Conservation (phyloP, 441 rosid genomes). For the Biscutella laevigata region DNA sequence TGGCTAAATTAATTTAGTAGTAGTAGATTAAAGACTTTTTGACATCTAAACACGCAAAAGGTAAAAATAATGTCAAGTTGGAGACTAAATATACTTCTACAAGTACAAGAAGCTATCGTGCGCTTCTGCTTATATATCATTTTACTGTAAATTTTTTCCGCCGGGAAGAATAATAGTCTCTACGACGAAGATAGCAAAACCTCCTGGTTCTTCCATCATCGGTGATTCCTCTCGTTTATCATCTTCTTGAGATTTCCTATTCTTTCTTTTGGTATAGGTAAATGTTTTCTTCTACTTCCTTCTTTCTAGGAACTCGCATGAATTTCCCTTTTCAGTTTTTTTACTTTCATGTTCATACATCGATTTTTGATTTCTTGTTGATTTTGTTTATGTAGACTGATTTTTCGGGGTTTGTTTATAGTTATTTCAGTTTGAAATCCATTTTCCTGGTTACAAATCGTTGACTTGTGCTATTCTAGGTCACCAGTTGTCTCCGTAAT, state of each 20-base stretch:
- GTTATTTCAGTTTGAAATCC: constrained; percentile 4
- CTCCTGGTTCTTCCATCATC: constrained; percentile 1
- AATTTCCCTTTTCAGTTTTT: neutral
- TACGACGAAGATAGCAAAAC: constrained; percentile 5
- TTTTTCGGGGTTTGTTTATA: neutral
- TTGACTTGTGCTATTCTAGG: constrained; percentile 24
- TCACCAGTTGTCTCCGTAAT: neutral
- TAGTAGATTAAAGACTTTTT: neutral
- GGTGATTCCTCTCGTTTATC: neutral
- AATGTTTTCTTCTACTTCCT: constrained; percentile 4
- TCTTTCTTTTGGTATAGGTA: neutral
- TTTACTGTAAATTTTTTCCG: constrained; percentile 26
- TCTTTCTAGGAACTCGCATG: neutral
- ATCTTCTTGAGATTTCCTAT: neutral
- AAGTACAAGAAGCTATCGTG: constrained; percentile 17
- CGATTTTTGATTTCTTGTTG: constrained; percentile 4
- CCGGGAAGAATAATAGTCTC: constrained; percentile 26
- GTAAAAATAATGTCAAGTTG: constrained; percentile 2
- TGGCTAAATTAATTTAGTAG: neutral
- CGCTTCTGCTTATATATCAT: constrained; percentile 22
- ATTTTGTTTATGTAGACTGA: neutral
- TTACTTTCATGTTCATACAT: neutral
- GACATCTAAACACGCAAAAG: neutral
- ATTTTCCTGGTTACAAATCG: constrained; percentile 15
- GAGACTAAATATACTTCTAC: neutral